phyloP scores from a whole-genome alignment of 371 early-diverging fungal species.

The Mycotypha africana region DNA sequence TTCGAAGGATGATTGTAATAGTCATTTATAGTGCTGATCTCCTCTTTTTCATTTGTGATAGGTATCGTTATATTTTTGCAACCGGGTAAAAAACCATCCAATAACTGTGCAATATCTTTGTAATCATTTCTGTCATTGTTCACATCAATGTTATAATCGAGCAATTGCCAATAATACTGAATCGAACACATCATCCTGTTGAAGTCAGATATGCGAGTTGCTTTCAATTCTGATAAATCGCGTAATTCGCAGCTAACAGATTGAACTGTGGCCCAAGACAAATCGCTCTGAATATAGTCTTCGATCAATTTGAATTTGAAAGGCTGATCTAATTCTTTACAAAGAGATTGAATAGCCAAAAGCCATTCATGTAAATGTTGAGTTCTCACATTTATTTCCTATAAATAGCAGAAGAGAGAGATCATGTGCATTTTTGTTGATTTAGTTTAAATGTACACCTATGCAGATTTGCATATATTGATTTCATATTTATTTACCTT shows the following conservation, averaged over 20 bases:
- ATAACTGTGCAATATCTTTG: too few relatives aligned
- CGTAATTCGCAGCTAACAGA: constrained; percentile 22
- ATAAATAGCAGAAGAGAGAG: too few relatives aligned
- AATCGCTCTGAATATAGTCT: constrained; percentile 16
- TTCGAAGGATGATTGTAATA: too few relatives aligned
- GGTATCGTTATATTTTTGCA: too few relatives aligned
- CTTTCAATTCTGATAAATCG: constrained; percentile 15
- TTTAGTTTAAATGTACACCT: too few relatives aligned
- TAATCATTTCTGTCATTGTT: too few relatives aligned
- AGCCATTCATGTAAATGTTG: constrained; percentile 18
- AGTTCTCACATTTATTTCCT: constrained; percentile 20
- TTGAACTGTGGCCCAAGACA: constrained; percentile 30
- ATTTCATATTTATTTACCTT: neutral
- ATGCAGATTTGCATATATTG: too few relatives aligned
- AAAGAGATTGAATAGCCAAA: constrained; percentile 11
- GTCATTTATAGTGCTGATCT: too few relatives aligned
- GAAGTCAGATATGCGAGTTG: constrained; percentile 6
- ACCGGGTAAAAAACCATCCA: too few relatives aligned
- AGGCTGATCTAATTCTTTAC: constrained; percentile 9
- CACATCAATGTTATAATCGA: too few relatives aligned
- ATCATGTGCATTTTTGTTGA: too few relatives aligned
- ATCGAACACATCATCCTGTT: constrained; percentile 6
- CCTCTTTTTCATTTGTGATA: too few relatives aligned
- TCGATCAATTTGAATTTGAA: constrained; percentile 9
- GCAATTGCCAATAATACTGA: constrained; percentile 17